phyloP scores from a whole-genome alignment of 441 rosid genomes.

The Adansonia rubrostipa region DNA sequence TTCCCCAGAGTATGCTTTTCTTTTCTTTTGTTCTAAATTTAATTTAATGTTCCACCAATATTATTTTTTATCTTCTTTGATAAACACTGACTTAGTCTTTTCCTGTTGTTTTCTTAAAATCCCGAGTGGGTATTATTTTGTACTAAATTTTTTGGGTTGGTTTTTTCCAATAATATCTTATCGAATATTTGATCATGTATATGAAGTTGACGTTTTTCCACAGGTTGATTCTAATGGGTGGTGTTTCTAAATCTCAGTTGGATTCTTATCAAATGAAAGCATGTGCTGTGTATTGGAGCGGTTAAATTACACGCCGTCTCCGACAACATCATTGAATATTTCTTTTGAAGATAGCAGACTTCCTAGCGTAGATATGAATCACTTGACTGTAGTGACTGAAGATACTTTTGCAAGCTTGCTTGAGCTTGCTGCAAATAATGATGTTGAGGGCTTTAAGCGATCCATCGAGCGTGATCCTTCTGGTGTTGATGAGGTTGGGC shows the following conservation, averaged over 20 bases:
- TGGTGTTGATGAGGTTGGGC: conserved; percentile 60
- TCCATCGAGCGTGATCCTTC: conserved; percentile 59
- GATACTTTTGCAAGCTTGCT: conserved; percentile 71
- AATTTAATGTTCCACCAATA: neutral
- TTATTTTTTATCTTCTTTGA: neutral
- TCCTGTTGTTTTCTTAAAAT: conserved; percentile 6
- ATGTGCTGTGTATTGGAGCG: conserved; percentile 54
- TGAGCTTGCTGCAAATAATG: conserved; percentile 76
- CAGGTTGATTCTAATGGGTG: conserved; percentile 26
- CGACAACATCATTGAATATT: conserved; percentile 21
- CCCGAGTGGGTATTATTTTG: neutral
- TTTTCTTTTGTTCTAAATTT: neutral
- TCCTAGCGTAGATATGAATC: conserved; percentile 53
- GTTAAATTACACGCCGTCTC: conserved; percentile 35
- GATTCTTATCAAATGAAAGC: conserved; percentile 46
- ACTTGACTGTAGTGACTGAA: conserved; percentile 64
- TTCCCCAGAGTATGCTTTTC: neutral
- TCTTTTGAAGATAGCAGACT: conserved; percentile 41
- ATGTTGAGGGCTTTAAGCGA: conserved; percentile 53
- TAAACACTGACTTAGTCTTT: neutral
- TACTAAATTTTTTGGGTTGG: neutral
- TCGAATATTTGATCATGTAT: conserved; percentile 16
- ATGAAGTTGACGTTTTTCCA: conserved; percentile 4
- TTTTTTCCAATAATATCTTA: neutral
- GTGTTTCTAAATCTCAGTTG: conserved; percentile 38